Evolutionary conservation across 805 yeast species (phyloP).

Genomic region (Blastobotrys terrestris): DNA sequence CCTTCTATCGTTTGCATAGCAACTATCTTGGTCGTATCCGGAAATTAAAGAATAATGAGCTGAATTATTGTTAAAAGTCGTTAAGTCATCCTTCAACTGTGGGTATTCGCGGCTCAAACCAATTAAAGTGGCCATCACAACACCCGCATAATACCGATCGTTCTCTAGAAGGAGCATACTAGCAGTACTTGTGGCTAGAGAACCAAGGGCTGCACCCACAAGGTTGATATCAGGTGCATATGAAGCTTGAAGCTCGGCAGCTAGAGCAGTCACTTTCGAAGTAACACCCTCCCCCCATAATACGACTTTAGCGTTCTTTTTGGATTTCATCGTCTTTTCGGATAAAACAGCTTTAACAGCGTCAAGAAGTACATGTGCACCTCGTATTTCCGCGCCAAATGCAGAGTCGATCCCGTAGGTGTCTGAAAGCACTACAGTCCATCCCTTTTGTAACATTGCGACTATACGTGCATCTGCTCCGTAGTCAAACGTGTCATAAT

Average conservation of each 20-base stretch:
- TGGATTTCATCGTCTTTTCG: slow-evolving; percentile 10
- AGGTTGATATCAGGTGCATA: slow-evolving; percentile 24
- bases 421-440: slow-evolving; percentile 9
- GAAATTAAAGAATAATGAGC: not conserved
- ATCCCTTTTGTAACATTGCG: not conserved
- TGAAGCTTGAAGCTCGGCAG: slow-evolving; percentile 22
- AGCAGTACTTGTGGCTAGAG: slow-evolving; percentile 20
- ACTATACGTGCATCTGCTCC: not conserved
- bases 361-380: slow-evolving; percentile 26
- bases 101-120: not conserved
- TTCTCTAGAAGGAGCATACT: slow-evolving; percentile 9
- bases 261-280: slow-evolving; percentile 22
- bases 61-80: not conserved
- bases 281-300: slow-evolving; percentile 26
- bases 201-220: slow-evolving; percentile 25
- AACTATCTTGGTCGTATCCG: slow-evolving; percentile 10
- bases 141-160: not conserved
- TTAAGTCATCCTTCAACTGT: not conserved
- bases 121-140: not conserved
- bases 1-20: slow-evolving; percentile 13
- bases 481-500: slow-evolving; percentile 24
- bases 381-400: slow-evolving; percentile 16
- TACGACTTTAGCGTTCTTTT: slow-evolving; percentile 14
- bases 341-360: slow-evolving; percentile 23
- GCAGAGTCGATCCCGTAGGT: slow-evolving; percentile 17